Evolutionary conservation across 2,329 filamentous ascomycete genomes (phyloP).

Genomic region (Fusarium praegraminearum): DNA sequence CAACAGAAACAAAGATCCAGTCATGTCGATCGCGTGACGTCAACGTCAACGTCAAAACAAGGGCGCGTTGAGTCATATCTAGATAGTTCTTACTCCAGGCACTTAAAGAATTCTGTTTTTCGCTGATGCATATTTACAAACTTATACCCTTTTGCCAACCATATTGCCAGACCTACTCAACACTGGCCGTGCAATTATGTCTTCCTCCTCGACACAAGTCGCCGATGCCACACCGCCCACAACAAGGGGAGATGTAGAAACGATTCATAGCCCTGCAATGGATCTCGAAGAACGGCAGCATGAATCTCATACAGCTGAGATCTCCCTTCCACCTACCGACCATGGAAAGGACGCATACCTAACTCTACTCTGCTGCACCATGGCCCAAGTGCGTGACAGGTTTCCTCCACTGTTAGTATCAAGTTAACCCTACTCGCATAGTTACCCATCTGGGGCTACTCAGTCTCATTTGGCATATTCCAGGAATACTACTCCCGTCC

Average conservation of each 20-base stretch:
- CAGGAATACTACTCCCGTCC: slow-evolving; percentile 73
- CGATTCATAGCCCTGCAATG: background rate
- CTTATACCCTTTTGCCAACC: background rate
- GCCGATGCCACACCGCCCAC: background rate
- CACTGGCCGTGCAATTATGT: background rate
- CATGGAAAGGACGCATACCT: slow-evolving; percentile 48
- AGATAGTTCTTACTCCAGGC: fast-evolving
- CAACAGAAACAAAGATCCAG: background rate
- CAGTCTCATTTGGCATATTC: slow-evolving; percentile 71
- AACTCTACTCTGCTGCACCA: slow-evolving; percentile 49
- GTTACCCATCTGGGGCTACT: slow-evolving; percentile 41
- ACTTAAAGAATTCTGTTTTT: background rate
- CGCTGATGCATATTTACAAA: background rate
- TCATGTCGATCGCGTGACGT: slow-evolving; percentile 7
- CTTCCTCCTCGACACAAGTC: background rate
- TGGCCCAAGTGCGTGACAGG: slow-evolving; percentile 45
- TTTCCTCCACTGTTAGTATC: fast-evolving
- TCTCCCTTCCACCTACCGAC: slow-evolving; percentile 46
- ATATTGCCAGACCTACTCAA: background rate
- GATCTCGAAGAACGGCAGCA: background rate
- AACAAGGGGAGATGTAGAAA: background rate
- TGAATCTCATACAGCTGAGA: background rate
- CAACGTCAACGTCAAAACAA: slow-evolving; percentile 19
- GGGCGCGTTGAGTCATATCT: slow-evolving; percentile 8
- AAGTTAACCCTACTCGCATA: background rate